Evolutionary conservation across 2,329 filamentous ascomycete species (phyloP).

Genomic region (Myriosclerotinia scirpicola): DNA sequence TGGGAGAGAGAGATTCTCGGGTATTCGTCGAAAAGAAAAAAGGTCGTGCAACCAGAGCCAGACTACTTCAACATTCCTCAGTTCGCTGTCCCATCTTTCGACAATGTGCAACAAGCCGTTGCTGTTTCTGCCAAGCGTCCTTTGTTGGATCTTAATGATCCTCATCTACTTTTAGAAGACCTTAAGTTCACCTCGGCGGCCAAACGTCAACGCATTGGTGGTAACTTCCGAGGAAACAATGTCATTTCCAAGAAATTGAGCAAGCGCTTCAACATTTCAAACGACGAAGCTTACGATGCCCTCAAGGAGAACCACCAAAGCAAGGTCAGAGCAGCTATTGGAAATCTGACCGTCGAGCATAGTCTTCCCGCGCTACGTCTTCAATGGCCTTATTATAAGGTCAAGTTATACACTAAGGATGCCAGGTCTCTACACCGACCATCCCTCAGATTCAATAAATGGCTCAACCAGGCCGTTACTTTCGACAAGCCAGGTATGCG

Average conservation of each 20-base stretch:
- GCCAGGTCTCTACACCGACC: constrained; percentile 84
- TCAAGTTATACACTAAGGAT: constrained; percentile 71
- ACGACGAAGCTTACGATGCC: constrained; percentile 92
- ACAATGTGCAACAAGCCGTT: constrained; percentile 75
- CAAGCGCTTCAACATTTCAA: constrained; percentile 90
- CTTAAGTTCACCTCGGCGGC: constrained; percentile 62
- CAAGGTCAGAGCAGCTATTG: constrained; percentile 90
- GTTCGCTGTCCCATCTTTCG: constrained; percentile 69
- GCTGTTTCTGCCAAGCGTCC: constrained; percentile 74
- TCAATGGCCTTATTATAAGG: constrained; percentile 94
- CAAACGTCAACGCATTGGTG: constrained; percentile 51
- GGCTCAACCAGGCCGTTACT: constrained; percentile 65
- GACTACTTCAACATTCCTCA: constrained; percentile 58
- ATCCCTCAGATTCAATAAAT: constrained; percentile 68
- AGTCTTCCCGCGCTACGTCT: constrained; percentile 87
- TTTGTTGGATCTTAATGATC: constrained; percentile 83
- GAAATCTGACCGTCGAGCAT: constrained; percentile 91
- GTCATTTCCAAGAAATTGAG: constrained; percentile 71
- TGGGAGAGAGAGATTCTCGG: constrained; percentile 60
- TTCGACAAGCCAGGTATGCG: constrained; percentile 71
- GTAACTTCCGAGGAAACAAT: constrained; percentile 63
- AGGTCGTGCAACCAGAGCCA: constrained; percentile 51
- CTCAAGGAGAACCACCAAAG: constrained; percentile 96
- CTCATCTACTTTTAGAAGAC: constrained; percentile 80
- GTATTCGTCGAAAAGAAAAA: constrained; percentile 64